Conservation (phyloP, 208 protist species). For the Leishmania aethiopica region DNA sequence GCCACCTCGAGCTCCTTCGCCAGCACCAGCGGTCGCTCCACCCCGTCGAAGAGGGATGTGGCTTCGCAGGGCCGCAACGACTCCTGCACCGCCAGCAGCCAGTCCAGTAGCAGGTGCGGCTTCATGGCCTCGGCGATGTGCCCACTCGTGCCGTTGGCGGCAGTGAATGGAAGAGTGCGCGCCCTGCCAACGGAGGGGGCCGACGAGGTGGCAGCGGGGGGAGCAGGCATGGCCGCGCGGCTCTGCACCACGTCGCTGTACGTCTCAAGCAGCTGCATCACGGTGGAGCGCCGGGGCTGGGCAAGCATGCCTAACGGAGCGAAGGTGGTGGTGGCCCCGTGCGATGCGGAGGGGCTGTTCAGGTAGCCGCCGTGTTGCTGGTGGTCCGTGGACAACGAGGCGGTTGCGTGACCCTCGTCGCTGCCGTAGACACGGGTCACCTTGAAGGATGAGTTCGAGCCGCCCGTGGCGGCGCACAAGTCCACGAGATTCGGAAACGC, state of each 20-base stretch:
- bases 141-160: neutral
- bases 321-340: neutral
- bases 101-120: constrained; percentile 19
- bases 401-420: constrained; percentile 2
- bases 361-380: neutral
- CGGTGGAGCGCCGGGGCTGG: constrained; percentile 13
- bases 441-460: neutral
- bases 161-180: neutral
- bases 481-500: neutral
- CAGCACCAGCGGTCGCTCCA: constrained; percentile 51
- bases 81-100: constrained; percentile 22
- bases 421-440: neutral
- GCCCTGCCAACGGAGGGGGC: constrained; percentile 1
- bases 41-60: constrained; percentile 42
- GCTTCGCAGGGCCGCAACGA: constrained; percentile 29
- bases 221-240: neutral
- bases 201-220: neutral
- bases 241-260: constrained; percentile 36
- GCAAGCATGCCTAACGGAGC: constrained; percentile 18
- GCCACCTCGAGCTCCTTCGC: constrained; percentile 45
- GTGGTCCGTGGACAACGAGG: constrained; percentile 1
- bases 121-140: neutral
- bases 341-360: neutral
- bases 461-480: neutral
- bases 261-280: constrained; percentile 42